These are phyloP conservation scores for Podaxis sp. DNA, from an alignment of 768 basidiomycete species.

Conservation along the genomic window DNA sequence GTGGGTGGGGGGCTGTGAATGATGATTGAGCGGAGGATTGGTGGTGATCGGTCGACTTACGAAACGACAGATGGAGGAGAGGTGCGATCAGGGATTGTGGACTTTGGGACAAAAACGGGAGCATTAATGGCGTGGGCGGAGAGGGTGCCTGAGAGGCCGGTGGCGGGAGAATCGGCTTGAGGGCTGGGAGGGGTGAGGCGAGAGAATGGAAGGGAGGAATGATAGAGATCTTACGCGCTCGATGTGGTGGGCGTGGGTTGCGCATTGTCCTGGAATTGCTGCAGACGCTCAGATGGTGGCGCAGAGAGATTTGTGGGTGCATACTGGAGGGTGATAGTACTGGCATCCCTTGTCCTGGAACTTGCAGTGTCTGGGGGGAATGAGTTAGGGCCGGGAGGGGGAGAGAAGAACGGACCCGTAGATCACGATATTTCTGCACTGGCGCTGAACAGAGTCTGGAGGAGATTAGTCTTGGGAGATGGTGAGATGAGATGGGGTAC, in stretches of 20 bases:
- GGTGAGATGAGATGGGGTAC: constrained; percentile 32
- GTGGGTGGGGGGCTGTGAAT: background rate
- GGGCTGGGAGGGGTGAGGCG: constrained; percentile 30
- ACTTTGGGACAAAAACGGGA: constrained; percentile 82
- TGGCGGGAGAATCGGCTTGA: constrained; percentile 45
- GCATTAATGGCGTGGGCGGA: constrained; percentile 76
- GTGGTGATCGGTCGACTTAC: constrained; percentile 19
- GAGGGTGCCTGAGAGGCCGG: constrained; percentile 24
- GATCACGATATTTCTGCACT: constrained; percentile 90
- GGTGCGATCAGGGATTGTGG: constrained; percentile 25
- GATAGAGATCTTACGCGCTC: constrained; percentile 17
- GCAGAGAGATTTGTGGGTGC: too few relatives aligned
- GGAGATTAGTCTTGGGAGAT: background rate
- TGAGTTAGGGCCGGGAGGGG: background rate
- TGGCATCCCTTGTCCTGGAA: constrained; percentile 85
- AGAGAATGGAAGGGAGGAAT: constrained; percentile 13
- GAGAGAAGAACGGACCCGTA: constrained; percentile 73
- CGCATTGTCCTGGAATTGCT: too few relatives aligned
- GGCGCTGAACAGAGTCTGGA: constrained; percentile 67
- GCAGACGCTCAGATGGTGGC: too few relatives aligned
- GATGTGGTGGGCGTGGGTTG: background rate
- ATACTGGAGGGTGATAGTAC: constrained; percentile 73
- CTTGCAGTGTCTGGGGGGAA: constrained; percentile 65
- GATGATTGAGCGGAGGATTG: constrained; percentile 26
- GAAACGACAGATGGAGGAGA: constrained; percentile 16